Percentiles rank a stretch among this genome's conserved stretches.
These are phyloP conservation scores for Candida maris DNA, from an alignment of 805 yeast genomes.

Conservation along the genomic window DNA sequence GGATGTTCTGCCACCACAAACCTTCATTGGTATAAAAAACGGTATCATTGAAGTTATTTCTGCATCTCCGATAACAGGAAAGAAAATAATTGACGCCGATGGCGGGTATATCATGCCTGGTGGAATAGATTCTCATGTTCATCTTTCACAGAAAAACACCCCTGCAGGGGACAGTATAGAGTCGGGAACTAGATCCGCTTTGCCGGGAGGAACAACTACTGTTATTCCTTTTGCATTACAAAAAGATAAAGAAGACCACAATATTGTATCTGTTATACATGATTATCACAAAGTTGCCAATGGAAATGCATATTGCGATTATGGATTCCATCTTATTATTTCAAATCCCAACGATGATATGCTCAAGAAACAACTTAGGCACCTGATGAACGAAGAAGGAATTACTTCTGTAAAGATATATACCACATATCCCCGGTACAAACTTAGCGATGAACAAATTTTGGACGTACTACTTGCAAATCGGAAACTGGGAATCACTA, in stretches of 20 bases:
- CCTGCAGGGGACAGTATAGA: constrained; percentile 44
- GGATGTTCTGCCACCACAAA: constrained; percentile 28
- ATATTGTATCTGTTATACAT: constrained; percentile 18
- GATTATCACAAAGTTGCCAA: constrained; percentile 29
- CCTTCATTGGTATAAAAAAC: constrained; percentile 37
- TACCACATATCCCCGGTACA: constrained; percentile 43
- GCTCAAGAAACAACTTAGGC: constrained; percentile 28
- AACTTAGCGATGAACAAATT: constrained; percentile 38
- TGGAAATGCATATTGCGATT: constrained; percentile 41
- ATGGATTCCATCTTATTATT: constrained; percentile 45
- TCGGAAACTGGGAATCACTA: constrained; percentile 40
- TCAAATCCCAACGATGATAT: constrained; percentile 21
- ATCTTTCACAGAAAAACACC: constrained; percentile 40
- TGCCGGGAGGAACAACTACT: constrained; percentile 51
- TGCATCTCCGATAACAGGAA: constrained; percentile 17
- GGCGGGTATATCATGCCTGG: constrained; percentile 50
- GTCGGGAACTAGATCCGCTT: constrained; percentile 42
- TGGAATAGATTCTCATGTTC: constrained; percentile 50
- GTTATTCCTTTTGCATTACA: constrained; percentile 45
- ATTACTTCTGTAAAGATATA: constrained; percentile 41
- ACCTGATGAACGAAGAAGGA: constrained; percentile 33
- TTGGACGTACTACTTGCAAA: constrained; percentile 37
- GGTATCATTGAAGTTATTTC: constrained; percentile 20
- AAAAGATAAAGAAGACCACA: constrained; percentile 30
- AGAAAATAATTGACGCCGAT: constrained; percentile 36